Percentiles rank a stretch among this genome's conserved stretches.
These are phyloP conservation scores for Zygoascus flipseniorum DNA, from an alignment of 805 yeast genomes.

Conservation along the genomic window DNA sequence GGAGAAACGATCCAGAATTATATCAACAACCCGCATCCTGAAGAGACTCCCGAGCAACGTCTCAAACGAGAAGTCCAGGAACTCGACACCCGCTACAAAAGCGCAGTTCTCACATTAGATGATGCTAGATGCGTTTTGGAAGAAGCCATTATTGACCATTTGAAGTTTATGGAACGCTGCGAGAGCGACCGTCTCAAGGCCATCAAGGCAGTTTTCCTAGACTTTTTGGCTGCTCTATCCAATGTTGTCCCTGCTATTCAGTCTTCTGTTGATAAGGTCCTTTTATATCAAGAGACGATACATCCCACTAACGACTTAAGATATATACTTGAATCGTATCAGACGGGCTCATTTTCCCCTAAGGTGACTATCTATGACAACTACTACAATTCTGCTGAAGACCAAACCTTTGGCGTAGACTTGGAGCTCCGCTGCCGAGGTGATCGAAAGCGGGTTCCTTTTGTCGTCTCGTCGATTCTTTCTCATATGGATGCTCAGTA, in stretches of 20 bases:
- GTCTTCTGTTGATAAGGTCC: conserved; percentile 49
- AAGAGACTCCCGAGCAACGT: conserved; percentile 44
- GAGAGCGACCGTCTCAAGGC: conserved; percentile 72
- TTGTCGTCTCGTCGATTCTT: conserved; percentile 52
- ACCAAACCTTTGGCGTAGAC: conserved; percentile 76
- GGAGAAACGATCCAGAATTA: conserved; percentile 22
- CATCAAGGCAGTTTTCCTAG: conserved; percentile 64
- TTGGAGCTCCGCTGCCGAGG: conserved; percentile 60
- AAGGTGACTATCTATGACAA: conserved; percentile 67
- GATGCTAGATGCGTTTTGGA: conserved; percentile 63
- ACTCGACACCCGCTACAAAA: conserved; percentile 49
- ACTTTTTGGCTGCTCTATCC: conserved; percentile 59
- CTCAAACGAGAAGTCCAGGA: conserved; percentile 48
- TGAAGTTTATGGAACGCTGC: conserved; percentile 71
- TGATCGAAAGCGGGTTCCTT: conserved; percentile 67
- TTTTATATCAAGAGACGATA: conserved; percentile 61
- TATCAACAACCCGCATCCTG: conserved; percentile 27
- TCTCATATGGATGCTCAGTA: conserved; percentile 61
- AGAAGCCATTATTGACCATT: conserved; percentile 59
- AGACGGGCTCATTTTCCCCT: conserved; percentile 70
- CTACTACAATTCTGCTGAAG: conserved; percentile 58
- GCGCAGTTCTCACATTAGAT: conserved; percentile 52
- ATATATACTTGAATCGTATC: conserved; percentile 55
- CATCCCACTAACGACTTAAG: conserved; percentile 62
- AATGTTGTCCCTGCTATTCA: conserved; percentile 52